A percentile compares a stretch with the other conserved stretches of the same genome.
Conservation (phyloP, 495 filamentous ascomycete species). For the Terfezia claveryi region DNA sequence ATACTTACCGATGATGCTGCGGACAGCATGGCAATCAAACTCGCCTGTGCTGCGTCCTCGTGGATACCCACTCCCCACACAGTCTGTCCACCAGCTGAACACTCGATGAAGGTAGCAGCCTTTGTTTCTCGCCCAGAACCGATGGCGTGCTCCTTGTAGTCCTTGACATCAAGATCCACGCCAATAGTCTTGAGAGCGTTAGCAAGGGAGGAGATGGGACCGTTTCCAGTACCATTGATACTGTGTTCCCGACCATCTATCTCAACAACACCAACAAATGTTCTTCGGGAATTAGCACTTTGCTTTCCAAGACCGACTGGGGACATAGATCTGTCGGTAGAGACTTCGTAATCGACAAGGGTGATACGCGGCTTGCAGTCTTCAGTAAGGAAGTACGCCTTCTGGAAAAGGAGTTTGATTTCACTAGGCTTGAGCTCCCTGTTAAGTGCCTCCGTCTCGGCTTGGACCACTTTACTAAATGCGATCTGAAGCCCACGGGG, state of each 20-base stretch:
- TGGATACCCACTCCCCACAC: conserved; percentile 96
- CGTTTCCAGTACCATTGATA: conserved; percentile 64
- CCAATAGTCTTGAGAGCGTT: conserved; percentile 62
- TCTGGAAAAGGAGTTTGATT: conserved; percentile 67
- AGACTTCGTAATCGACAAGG: conserved; percentile 83
- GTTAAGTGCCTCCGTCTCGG: conserved; percentile 44
- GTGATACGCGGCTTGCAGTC: conserved; percentile 52
- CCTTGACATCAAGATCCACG: conserved; percentile 73
- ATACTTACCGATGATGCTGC: conserved; percentile 70
- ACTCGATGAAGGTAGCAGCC: conserved; percentile 87
- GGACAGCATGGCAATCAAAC: conserved; percentile 66
- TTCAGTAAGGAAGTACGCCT: conserved; percentile 59
- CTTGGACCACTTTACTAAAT: conserved; percentile 73
- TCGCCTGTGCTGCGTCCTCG: conserved; percentile 82
- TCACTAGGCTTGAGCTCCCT: conserved; percentile 67
- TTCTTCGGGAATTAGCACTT: conserved; percentile 54
- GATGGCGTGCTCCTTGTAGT: conserved; percentile 94
- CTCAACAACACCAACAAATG: conserved; percentile 69
- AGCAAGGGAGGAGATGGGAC: conserved; percentile 71
- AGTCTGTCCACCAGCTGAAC: conserved; percentile 30
- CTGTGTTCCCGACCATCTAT: conserved; percentile 62
- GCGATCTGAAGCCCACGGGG: conserved; percentile 83
- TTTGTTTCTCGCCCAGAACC: conserved; percentile 59
- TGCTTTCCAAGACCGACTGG: conserved; percentile 48
- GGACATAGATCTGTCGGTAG: conserved; percentile 56